Base-by-base conservation (phyloP, 169 alveolate genomes). In the Cryptosporidium felis region DNA sequence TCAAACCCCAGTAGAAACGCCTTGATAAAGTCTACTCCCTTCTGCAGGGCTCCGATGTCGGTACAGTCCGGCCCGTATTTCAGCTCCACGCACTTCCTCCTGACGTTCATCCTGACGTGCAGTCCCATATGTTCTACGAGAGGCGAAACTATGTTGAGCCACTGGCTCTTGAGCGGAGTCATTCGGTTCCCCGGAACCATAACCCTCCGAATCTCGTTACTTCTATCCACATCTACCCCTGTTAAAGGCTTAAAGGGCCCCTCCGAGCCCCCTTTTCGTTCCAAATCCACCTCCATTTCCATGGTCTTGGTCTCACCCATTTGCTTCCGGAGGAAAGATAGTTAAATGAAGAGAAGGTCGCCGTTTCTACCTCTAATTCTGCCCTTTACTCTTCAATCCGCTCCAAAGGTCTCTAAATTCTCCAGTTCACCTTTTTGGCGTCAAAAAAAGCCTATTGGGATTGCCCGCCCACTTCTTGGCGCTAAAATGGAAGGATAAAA, bases 1-100 rank as follows among this genome's bases (percentile, higher is more conserved):
- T 97, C 99, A 88, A 98, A 98, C 34, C 99, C 99, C 65, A 98
- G 92, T 97, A 98, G 94, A 85, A 97, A 98, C 30, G 99, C 99
- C 60, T 95, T 95, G 21, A 96, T 82, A 90, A 96, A 96, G 91
- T 97, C 99, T 60, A 95, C 97, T 62, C 97, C 96, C 92, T 96
- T 97, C 91, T 96, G 94, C 28, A 97, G 92, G 8, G 96, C 93
- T 26, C 95, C 92, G 14, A 91, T 89, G 60, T 95, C 85, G 3
- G 66, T 74, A 26, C 85, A 74, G 23, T 49, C 85, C 18, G 85
- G 85, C 6, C 85, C 85, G 26, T 74, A 74, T 45, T 74, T 74
- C 3, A 74, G 59, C 82, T 97, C 99, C 23, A 97, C 96, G 18
- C 96, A 91, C 47, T 95, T 92, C 67, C 94, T 93, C 89, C 93